These are phyloP conservation scores for Lepiota venenata DNA, from an alignment of 768 basidiomycete species.

Conservation along the genomic window DNA sequence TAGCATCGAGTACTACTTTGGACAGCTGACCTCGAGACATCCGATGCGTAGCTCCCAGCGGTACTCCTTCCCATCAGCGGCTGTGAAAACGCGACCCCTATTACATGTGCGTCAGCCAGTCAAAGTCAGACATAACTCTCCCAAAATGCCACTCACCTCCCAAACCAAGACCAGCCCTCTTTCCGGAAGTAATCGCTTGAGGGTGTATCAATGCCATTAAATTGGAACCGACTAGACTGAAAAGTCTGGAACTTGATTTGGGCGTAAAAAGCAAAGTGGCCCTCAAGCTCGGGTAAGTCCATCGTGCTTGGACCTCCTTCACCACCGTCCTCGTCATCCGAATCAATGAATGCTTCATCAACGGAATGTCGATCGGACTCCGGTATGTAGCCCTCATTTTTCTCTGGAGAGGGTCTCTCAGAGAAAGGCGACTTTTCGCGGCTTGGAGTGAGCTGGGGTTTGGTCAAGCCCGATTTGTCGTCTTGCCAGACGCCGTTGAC, in stretches of 20 bases:
- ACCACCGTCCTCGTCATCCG: background rate
- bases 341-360: background rate
- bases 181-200: background rate
- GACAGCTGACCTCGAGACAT: slow-evolving; percentile 16
- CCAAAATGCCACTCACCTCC: background rate
- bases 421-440: too few relatives aligned
- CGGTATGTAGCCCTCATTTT: background rate
- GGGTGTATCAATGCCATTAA: background rate
- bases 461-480: background rate
- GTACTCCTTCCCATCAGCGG: slow-evolving; percentile 21
- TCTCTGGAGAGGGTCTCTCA: too few relatives aligned
- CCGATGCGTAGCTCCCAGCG: slow-evolving; percentile 25
- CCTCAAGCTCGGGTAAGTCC: background rate
- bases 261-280: background rate
- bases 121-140: too few relatives aligned
- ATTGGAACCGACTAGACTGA: background rate
- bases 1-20: background rate
- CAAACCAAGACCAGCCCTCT: background rate
- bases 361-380: background rate
- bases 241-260: background rate
- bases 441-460: too few relatives aligned
- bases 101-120: too few relatives aligned
- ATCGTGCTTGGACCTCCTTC: background rate
- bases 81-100: slow-evolving; percentile 13
- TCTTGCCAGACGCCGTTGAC: background rate